Evolutionary conservation across 2,329 filamentous ascomycete species (phyloP).

Genomic region (Chrysosporium queenslandicum): DNA sequence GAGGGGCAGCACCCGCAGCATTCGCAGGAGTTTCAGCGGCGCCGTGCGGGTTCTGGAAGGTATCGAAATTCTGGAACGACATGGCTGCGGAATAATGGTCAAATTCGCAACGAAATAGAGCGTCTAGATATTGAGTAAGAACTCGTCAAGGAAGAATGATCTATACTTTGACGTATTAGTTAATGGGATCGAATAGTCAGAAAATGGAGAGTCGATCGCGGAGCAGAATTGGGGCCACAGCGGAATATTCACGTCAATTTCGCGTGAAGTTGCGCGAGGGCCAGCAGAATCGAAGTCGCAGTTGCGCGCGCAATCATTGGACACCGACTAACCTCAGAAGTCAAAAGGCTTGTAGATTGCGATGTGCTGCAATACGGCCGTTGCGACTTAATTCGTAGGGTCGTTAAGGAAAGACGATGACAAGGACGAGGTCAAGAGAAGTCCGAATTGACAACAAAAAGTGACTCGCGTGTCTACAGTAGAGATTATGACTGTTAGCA

Average conservation of each 20-base stretch:
- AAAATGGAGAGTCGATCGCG: neutral
- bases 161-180: neutral
- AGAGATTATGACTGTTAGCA: conserved; percentile 19
- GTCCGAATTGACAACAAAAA: conserved; percentile 14
- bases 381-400: conserved; percentile 32
- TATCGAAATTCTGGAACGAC: conserved; percentile 58
- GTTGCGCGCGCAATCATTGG: conserved; percentile 15
- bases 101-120: conserved; percentile 4
- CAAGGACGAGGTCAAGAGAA: conserved; percentile 21
- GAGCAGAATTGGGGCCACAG: neutral
- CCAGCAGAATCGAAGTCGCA: conserved; percentile 6
- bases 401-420: conserved; percentile 34
- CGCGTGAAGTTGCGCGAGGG: conserved; percentile 6
- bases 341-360: conserved; percentile 10
- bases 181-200: neutral
- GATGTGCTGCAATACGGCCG: conserved; percentile 26
- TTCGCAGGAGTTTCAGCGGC: conserved; percentile 46
- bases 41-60: conserved; percentile 51
- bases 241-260: neutral
- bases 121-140: neutral
- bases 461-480: conserved; percentile 14
- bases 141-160: neutral
- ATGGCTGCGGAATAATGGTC: conserved; percentile 34
- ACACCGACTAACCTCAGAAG: conserved; percentile 11
- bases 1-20: conserved; percentile 38